Evolutionary conservation across 345 rosid genomes (phyloP), one percentile per base, ranked within the genome.

Genomic region (Kernera saxatilis): DNA sequence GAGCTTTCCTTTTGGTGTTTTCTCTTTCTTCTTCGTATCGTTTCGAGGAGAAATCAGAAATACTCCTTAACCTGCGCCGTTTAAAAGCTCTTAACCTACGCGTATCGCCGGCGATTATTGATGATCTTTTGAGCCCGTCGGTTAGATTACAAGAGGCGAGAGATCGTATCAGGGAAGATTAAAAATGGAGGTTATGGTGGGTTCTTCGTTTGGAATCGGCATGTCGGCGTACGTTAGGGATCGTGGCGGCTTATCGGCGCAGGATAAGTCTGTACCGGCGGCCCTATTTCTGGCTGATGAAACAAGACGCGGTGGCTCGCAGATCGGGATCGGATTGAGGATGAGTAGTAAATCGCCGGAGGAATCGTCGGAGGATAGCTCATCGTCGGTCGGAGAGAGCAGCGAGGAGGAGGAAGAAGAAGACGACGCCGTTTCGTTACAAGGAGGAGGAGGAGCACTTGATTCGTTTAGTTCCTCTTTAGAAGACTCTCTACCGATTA

Each of bases 321-420:
- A 64, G 72, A 65, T 73, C 67, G 66, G 66, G 65, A 32, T 72
- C 18, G 71, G 58, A 22, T 36, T 45, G 19, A 55, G 71, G 23
- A 12, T 55, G 35, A 43, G 58, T 25, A 8, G 5, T 49, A 29
- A 60, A 29, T 65, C 72, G 6, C 59, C 43, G 51, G 89, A 79
- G 5, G 80, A 70, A 3, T 79, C 77, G 0, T 79, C 83, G 40
- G 84, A 74, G 23, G 84, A 70, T 15, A 82, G 86, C 48, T 81
- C 87, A 27, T 87, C 96, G 35, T 90, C 96, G 37, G 84, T 88
- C 79, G 96, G 92, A 46, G 87, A 69, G 6, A 86, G 80, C 6
- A 82, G 81, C 26, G 88, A 77, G 8, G 74, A 72, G 21, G 85
- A 72, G 32, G 85, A 78, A 0, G 73, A 46, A 1, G 82, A 64